A percentile compares a stretch with the other conserved stretches of the same genome.
These are phyloP conservation scores for Lactifluus pinguis DNA, from an alignment of 768 basidiomycete species.

Conservation along the genomic window DNA sequence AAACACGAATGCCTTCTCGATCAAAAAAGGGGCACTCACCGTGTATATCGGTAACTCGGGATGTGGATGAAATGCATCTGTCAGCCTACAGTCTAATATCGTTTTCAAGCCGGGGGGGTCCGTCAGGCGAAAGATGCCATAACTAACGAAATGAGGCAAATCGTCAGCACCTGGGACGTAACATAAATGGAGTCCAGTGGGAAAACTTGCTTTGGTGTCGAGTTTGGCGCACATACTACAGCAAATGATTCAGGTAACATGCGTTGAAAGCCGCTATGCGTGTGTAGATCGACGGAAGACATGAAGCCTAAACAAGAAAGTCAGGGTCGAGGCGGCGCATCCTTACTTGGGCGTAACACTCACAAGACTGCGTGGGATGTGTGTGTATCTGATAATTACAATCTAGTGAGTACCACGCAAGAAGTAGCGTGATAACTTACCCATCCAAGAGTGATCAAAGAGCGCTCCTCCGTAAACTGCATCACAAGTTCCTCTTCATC, in stretches of 20 bases:
- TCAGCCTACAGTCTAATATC: slow-evolving; percentile 56
- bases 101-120: slow-evolving; percentile 76
- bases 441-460: slow-evolving; percentile 86
- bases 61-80: slow-evolving; percentile 82
- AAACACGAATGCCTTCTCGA: neutral
- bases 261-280: slow-evolving; percentile 79
- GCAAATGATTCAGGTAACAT: slow-evolving; percentile 92
- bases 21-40: slow-evolving; percentile 35
- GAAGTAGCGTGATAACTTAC: slow-evolving; percentile 34
- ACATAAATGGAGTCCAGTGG: neutral
- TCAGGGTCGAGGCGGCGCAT: neutral
- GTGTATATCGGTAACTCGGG: slow-evolving; percentile 80
- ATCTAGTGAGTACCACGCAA: neutral
- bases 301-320: slow-evolving; percentile 56
- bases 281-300: slow-evolving; percentile 90
- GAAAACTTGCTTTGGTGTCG: slow-evolving; percentile 55
- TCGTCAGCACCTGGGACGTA: neutral
- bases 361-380: slow-evolving; percentile 83
- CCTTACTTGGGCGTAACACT: slow-evolving; percentile 21
- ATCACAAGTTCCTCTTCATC: slow-evolving; percentile 82
- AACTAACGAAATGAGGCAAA: slow-evolving; percentile 32
- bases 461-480: slow-evolving; percentile 73
- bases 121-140: slow-evolving; percentile 84
- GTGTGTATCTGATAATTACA: slow-evolving; percentile 68
- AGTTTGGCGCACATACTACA: slow-evolving; percentile 81